phyloP scores from a whole-genome alignment of 2,329 filamentous ascomycete species.

The Neonectria magnoliae region DNA sequence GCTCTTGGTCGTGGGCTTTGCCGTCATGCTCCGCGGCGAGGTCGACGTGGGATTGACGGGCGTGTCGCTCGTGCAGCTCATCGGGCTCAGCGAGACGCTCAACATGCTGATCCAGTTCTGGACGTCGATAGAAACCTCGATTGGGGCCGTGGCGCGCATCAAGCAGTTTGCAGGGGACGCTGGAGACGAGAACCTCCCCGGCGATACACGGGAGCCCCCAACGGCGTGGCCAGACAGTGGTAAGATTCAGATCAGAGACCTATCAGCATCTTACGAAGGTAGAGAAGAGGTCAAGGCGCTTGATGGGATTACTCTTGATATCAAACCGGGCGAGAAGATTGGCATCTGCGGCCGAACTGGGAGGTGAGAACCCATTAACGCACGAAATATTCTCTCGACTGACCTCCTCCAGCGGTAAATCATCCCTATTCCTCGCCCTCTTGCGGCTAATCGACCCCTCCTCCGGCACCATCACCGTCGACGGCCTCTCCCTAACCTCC shows the following conservation, averaged over 20 bases:
- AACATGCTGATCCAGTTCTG: conserved; percentile 49
- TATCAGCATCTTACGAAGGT: conserved; percentile 44
- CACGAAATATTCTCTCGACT: conserved; percentile 12
- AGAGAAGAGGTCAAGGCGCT: conserved; percentile 32
- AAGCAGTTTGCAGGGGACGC: conserved; percentile 46
- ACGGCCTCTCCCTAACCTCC: conserved; percentile 53
- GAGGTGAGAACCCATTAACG: conserved; percentile 26
- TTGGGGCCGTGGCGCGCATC: conserved; percentile 49
- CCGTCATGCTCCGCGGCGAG: conserved; percentile 46
- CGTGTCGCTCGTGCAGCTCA: conserved; percentile 45
- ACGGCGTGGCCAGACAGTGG: conserved; percentile 46
- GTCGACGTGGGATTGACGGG: conserved; percentile 47
- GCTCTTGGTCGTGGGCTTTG: conserved; percentile 58
- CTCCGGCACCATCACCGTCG: conserved; percentile 52
- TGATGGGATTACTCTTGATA: conserved; percentile 34
- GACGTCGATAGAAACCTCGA: conserved; percentile 51
- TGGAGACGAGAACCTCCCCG: conserved; percentile 38
- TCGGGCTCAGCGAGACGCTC: conserved; percentile 48
- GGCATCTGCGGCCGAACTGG: conserved; percentile 64
- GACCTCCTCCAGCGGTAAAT: conserved; percentile 56
- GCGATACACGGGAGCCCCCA: conserved; percentile 34
- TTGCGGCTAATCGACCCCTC: conserved; percentile 59
- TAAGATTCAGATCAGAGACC: conserved; percentile 37
- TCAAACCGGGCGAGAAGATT: conserved; percentile 56
- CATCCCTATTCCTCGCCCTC: conserved; percentile 57